Base-by-base conservation (phyloP, 371 early-diverging fungal genomes). In the Smittium culicis region DNA sequence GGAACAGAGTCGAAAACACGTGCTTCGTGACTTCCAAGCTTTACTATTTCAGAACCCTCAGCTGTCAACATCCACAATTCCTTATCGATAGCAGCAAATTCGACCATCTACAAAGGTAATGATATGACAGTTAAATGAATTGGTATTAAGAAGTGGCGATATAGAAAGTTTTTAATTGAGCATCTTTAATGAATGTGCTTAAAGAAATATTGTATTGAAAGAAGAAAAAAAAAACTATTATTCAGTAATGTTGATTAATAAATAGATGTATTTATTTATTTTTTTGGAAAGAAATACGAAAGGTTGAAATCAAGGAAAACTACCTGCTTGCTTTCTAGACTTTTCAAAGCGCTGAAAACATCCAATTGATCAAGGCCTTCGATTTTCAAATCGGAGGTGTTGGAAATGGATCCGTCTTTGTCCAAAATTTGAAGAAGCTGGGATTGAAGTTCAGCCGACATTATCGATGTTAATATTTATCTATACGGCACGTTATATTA, bases 21-120 rank as follows among this genome's bases (percentile, higher is more conserved):
- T 56, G 89, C 95, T 79, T 96, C 98, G 72, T 94, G 93, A 73
- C 90, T 90, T 66, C 98, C 98, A 61, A 82, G 79, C 54, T 87
- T 83, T 34, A 88, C 89, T 69, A 95, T 83, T 66, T 89, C 88
- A 57, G 80, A 70, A 59, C 96, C 98, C 79, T 97, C 96, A 33
- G 80, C 82, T 24, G 93, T 92, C 71, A 95, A 77, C 59, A 79
- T 77, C 87, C 90, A 93, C 33, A 79, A 72, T 75, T 94, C 92
- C 66, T 74, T 73, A 32, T 90, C 90, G 54, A 94, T 83, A n/a
- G 91, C 74, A 67, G 82, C 79, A 76, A 89, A 94, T 24, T 80
- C 74, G 66, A 94, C 80, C 86, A 95, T 93, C 91, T 69, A 75
- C n/a, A n/a, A n/a, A n/a, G n/a, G n/a, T n/a, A n/a, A n/a, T n/a